Conservation (phyloP, 495 filamentous ascomycete species). For the Tricharina praecox region DNA sequence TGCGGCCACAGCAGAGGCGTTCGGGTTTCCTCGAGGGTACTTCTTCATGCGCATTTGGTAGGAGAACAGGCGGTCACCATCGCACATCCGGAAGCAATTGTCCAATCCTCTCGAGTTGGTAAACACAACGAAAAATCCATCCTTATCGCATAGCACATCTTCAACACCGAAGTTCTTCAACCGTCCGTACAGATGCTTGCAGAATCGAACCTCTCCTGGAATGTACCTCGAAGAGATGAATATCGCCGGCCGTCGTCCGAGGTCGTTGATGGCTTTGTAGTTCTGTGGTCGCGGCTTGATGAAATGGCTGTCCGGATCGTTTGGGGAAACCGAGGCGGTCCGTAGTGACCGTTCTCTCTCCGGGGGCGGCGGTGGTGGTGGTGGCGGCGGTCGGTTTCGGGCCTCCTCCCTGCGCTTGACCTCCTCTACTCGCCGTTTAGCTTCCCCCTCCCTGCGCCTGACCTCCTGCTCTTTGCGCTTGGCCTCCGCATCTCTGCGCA, state of each 20-base stretch:
- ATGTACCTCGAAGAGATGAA: constrained; percentile 75
- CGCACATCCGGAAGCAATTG: constrained; percentile 52
- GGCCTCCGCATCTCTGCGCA: constrained; percentile 22
- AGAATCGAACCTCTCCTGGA: constrained; percentile 66
- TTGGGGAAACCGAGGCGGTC: constrained; percentile 18
- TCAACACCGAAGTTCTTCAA: constrained; percentile 61
- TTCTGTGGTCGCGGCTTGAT: constrained; percentile 17
- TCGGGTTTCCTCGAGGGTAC: constrained; percentile 42
- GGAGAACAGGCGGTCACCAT: constrained; percentile 68
- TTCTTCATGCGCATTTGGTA: constrained; percentile 87
- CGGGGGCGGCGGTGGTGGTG: neutral
- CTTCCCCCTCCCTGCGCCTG: no score
- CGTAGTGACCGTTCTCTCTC: neutral
- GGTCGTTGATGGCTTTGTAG: constrained; percentile 36
- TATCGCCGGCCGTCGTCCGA: constrained; percentile 77
- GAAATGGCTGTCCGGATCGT: constrained; percentile 12
- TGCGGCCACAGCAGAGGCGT: constrained; percentile 36
- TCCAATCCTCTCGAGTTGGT: constrained; percentile 65
- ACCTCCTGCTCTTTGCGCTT: constrained; percentile 16
- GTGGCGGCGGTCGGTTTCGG: constrained; percentile 28
- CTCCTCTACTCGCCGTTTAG: constrained; percentile 21
- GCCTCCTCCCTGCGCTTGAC: no score
- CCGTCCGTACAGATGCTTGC: constrained; percentile 72
- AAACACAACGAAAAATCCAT: constrained; percentile 84
- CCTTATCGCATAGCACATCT: constrained; percentile 61